Conservation (phyloP, 2,329 filamentous ascomycete species). For the Annulohypoxylon truncatum region DNA sequence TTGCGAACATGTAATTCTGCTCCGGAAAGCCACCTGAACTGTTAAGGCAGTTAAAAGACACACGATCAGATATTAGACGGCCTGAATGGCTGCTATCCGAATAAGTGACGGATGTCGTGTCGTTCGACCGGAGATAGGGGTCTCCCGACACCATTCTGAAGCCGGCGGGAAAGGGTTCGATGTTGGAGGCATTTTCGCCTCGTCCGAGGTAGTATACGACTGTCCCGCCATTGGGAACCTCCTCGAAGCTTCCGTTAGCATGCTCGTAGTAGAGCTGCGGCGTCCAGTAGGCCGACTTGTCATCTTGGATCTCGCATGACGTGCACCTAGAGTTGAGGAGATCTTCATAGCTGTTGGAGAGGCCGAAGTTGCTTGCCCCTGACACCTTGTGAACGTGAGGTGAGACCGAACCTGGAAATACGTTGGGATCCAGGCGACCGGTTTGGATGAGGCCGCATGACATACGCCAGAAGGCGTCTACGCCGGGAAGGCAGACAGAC, state of each 20-base stretch:
- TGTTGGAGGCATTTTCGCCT: slow-evolving; percentile 61
- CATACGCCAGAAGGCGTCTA: slow-evolving; percentile 39
- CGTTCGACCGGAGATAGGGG: slow-evolving; percentile 52
- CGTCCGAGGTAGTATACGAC: slow-evolving; percentile 70
- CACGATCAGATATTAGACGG: slow-evolving; percentile 49
- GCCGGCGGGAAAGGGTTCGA: slow-evolving; percentile 63
- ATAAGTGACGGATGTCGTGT: slow-evolving; percentile 49
- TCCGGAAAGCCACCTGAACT: slow-evolving; percentile 35
- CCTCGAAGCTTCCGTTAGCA: slow-evolving; percentile 63
- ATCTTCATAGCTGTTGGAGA: slow-evolving; percentile 56
- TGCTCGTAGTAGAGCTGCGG: slow-evolving; percentile 68
- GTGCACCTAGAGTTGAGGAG: slow-evolving; percentile 65
- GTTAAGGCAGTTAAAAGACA: slow-evolving; percentile 48
- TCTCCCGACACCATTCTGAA: slow-evolving; percentile 72
- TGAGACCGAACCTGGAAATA: slow-evolving; percentile 61
- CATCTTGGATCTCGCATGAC: slow-evolving; percentile 66
- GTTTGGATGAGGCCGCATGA: slow-evolving; percentile 50
- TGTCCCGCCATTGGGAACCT: slow-evolving; percentile 66
- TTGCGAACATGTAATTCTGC: slow-evolving; percentile 65
- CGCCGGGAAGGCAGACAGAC: background rate
- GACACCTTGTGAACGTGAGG: slow-evolving; percentile 67
- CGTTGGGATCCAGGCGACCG: slow-evolving; percentile 68
- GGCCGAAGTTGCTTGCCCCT: slow-evolving; percentile 65
- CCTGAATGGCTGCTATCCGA: slow-evolving; percentile 48
- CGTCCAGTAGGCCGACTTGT: slow-evolving; percentile 73